A percentile compares a stretch with the other conserved stretches of the same genome.
Evolutionary conservation across 1,284 basidiomycete genomes (phyloP).

Genomic region (Sporisorium graminicola): DNA sequence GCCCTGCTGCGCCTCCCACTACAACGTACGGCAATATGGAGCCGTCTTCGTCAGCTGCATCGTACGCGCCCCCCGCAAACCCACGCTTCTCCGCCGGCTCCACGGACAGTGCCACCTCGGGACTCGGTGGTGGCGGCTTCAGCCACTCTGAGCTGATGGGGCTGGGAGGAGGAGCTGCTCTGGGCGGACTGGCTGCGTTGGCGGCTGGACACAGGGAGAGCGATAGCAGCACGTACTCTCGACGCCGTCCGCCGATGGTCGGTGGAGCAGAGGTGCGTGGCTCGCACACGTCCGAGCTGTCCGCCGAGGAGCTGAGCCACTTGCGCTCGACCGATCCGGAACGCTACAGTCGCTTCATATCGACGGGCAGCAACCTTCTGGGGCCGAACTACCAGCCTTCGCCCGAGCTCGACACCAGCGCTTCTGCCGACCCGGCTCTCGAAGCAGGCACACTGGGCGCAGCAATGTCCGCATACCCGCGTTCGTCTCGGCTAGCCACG

Average conservation of each 20-base stretch:
- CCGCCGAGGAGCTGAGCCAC: slow-evolving; percentile 31
- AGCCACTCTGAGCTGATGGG: slow-evolving; percentile 40
- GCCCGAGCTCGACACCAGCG: slow-evolving; percentile 12
- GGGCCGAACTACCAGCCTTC: slow-evolving; percentile 46
- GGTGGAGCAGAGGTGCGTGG: slow-evolving; percentile 7
- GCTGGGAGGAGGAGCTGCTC: slow-evolving; percentile 27
- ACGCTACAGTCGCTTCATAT: slow-evolving; percentile 56
- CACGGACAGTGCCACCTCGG: slow-evolving; percentile 16
- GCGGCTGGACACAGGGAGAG: slow-evolving; percentile 57
- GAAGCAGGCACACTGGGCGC: slow-evolving; percentile 5
- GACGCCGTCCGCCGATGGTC: neutral
- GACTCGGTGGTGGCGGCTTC: slow-evolving; percentile 19
- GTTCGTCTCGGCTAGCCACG: slow-evolving; percentile 40
- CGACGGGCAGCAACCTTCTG: slow-evolving; percentile 44
- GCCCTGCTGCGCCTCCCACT: neutral
- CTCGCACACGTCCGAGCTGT: slow-evolving; percentile 25
- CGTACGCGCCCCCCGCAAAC: slow-evolving; percentile 1
- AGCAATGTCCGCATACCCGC: slow-evolving; percentile 5
- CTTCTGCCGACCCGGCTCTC: neutral
- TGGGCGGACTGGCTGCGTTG: slow-evolving; percentile 48
- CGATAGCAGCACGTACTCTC: slow-evolving; percentile 41
- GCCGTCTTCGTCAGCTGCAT: slow-evolving; percentile 4
- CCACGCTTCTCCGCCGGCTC: slow-evolving; percentile 29
- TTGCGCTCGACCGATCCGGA: slow-evolving; percentile 36
- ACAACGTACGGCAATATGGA: slow-evolving; percentile 18